Evolutionary conservation across 805 yeast species (phyloP).

Genomic region (Priceomyces castillae): DNA sequence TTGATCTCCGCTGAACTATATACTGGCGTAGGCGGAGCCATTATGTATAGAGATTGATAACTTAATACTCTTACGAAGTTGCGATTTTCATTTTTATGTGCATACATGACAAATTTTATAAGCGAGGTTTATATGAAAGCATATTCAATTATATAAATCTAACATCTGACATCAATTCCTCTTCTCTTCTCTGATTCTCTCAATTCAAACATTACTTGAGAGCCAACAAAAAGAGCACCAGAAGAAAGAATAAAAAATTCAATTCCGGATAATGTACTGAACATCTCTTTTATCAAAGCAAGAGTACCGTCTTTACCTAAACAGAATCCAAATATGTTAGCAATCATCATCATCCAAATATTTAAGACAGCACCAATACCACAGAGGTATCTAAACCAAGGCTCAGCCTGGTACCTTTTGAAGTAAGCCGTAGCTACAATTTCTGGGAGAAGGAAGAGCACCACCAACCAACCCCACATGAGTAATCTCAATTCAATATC

Average conservation of each 20-base stretch:
- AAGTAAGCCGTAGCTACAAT: slow-evolving; percentile 53
- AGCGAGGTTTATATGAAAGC: background rate
- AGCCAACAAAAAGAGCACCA: slow-evolving; percentile 70
- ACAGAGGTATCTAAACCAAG: slow-evolving; percentile 81
- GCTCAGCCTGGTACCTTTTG: slow-evolving; percentile 38
- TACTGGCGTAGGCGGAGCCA: slow-evolving; percentile 48
- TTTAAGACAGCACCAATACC: slow-evolving; percentile 86
- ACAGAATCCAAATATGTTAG: slow-evolving; percentile 92
- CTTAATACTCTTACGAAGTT: background rate
- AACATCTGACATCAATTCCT: slow-evolving; percentile 82
- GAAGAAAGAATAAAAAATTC: slow-evolving; percentile 61
- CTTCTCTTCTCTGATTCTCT: slow-evolving; percentile 81
- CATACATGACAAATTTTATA: background rate
- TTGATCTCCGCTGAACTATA: slow-evolving; percentile 28
- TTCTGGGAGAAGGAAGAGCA: slow-evolving; percentile 85
- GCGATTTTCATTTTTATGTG: slow-evolving; percentile 1
- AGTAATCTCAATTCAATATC: slow-evolving; percentile 85
- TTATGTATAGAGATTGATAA: slow-evolving; percentile 12
- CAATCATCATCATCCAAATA: slow-evolving; percentile 98
- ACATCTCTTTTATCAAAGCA: slow-evolving; percentile 63
- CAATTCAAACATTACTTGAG: slow-evolving; percentile 91
- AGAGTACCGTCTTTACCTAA: slow-evolving; percentile 84
- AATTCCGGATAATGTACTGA: slow-evolving; percentile 68
- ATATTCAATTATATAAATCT: background rate
- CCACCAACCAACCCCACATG: slow-evolving; percentile 96